Conservation (phyloP, 2,329 filamentous ascomycete species). For the Curvularia spicifera region DNA sequence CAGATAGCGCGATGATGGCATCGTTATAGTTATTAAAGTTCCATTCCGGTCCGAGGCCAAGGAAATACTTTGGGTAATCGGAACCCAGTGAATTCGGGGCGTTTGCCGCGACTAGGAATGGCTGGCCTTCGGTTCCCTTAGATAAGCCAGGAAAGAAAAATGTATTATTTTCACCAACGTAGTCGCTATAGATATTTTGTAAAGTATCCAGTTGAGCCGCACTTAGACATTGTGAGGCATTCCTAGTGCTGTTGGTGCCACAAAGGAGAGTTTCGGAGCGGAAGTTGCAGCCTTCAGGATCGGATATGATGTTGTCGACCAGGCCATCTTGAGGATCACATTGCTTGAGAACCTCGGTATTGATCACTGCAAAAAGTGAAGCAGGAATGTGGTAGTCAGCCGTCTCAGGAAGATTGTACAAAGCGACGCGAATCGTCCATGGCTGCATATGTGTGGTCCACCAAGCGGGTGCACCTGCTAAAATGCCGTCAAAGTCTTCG, state of each 20-base stretch:
- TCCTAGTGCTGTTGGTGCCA: constrained; percentile 26
- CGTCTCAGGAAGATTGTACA: constrained; percentile 57
- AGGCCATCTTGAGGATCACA: constrained; percentile 60
- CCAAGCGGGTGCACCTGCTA: constrained; percentile 62
- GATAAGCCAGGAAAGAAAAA: no score
- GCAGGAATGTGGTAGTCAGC: constrained; percentile 53
- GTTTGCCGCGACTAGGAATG: no score
- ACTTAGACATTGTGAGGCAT: constrained; percentile 50
- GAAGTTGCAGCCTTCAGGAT: constrained; percentile 54
- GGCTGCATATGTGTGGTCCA: constrained; percentile 57
- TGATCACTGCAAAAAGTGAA: neutral
- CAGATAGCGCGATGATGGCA: neutral
- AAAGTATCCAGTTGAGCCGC: constrained; percentile 52
- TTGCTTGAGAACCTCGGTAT: constrained; percentile 53
- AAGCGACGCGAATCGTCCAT: constrained; percentile 54
- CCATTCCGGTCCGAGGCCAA: constrained; percentile 21
- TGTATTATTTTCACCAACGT: constrained; percentile 13
- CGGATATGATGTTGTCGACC: constrained; percentile 56
- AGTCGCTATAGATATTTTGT: constrained; percentile 51
- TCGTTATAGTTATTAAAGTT: constrained; percentile 50
- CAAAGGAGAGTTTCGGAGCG: constrained; percentile 51
- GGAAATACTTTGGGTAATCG: constrained; percentile 53
- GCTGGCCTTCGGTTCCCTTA: no score
- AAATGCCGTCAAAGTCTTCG: constrained; percentile 63
- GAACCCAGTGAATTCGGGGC: neutral